Evolutionary conservation across 768 basidiomycete species (phyloP).

Genomic region (Russula foetens): DNA sequence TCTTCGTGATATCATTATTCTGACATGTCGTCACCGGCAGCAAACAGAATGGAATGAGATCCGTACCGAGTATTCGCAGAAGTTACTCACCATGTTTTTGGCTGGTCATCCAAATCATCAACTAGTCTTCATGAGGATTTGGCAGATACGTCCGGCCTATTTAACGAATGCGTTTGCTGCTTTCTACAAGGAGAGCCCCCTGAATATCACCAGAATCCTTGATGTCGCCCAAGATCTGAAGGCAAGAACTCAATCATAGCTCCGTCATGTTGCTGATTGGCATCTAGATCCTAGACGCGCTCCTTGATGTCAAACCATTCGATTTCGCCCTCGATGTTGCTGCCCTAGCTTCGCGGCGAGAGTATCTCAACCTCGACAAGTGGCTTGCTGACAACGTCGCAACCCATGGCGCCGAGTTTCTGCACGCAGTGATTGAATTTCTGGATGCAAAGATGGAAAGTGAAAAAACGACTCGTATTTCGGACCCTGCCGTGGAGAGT

Average conservation of each 20-base stretch:
- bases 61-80: slow-evolving; percentile 78
- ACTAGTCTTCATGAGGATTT: slow-evolving; percentile 93
- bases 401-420: slow-evolving; percentile 75
- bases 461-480: slow-evolving; percentile 67
- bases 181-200: slow-evolving; percentile 85
- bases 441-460: slow-evolving; percentile 89
- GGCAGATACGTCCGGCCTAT: slow-evolving; percentile 83
- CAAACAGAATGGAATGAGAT: slow-evolving; percentile 84
- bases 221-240: slow-evolving; percentile 95
- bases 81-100: slow-evolving; percentile 82
- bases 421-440: slow-evolving; percentile 82
- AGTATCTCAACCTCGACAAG: slow-evolving; percentile 93
- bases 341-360: slow-evolving; percentile 83
- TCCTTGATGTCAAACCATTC: slow-evolving; percentile 84
- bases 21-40: slow-evolving; percentile 28
- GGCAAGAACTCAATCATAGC: slow-evolving; percentile 35
- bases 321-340: slow-evolving; percentile 91
- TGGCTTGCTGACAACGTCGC: slow-evolving; percentile 89
- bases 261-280: not conserved
- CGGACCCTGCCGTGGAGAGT: slow-evolving; percentile 70
- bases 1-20: not conserved
- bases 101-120: slow-evolving; percentile 92
- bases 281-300: slow-evolving; percentile 79
- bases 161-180: slow-evolving; percentile 84
- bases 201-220: slow-evolving; percentile 90